A percentile compares a stretch with the other conserved stretches of the same genome.
Evolutionary conservation across 2,329 filamentous ascomycete species (phyloP).

Genomic region (Arthrobotrys iridis): DNA sequence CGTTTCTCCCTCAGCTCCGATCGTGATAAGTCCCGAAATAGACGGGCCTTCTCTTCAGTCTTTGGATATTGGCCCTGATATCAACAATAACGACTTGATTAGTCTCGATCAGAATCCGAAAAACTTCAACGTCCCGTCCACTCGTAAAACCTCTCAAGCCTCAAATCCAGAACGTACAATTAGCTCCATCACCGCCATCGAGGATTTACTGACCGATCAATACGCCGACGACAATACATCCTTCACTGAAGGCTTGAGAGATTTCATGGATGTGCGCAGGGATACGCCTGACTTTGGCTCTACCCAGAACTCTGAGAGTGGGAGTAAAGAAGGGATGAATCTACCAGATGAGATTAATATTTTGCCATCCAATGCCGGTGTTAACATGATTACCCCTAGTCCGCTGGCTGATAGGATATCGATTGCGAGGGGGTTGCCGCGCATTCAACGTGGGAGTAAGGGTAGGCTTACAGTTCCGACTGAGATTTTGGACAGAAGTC

Average conservation of each 20-base stretch:
- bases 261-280: slow-evolving; percentile 12
- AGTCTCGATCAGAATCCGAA: background rate
- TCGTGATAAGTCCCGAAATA: slow-evolving; percentile 31
- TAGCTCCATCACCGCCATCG: slow-evolving; percentile 18
- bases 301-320: slow-evolving; percentile 3
- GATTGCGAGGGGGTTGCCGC: background rate
- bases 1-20: background rate
- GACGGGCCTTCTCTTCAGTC: background rate
- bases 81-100: background rate
- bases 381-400: background rate
- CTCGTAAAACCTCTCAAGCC: slow-evolving; percentile 1
- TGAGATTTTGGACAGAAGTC: background rate
- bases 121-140: background rate
- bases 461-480: background rate
- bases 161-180: background rate
- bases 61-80: background rate
- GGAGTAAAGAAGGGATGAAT: background rate
- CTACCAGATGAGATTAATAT: slow-evolving; percentile 17
- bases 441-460: background rate
- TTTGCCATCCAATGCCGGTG: background rate
- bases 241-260: slow-evolving; percentile 29
- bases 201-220: background rate
- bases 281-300: slow-evolving; percentile 31
- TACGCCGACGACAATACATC: background rate
- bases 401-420: background rate